Evolutionary conservation across 352 stramenopile genomes (phyloP), one percentile per base, ranked within the genome.

Genomic region (Phytophthora pluvialis): DNA sequence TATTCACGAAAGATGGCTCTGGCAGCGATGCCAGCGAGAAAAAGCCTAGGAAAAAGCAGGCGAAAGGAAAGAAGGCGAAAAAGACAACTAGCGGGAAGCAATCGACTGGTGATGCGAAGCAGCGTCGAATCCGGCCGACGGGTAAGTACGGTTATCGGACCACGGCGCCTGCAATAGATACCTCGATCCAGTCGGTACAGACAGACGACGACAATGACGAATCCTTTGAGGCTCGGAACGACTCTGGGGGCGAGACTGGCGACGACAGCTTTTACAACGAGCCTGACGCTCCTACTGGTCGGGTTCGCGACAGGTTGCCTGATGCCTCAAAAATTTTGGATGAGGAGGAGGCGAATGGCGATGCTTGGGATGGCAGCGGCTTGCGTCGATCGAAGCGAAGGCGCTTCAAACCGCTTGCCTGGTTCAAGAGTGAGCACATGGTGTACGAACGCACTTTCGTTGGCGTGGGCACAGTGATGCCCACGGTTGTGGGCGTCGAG

Each of bases 361-460:
- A 80, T 36, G 60, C 64, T 29, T 70, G 73, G 57, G 73, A 85
- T 42, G 67, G 67, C 11, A 74, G 47, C 18, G 81, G 80, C 1
- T 70, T 93, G 32, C 86, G 88, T 51, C 82, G 88, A 6, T 94
- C 85, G 5, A 93, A 91, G 63, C 78, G 88, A 29, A 77, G 75
- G 52, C 82, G 88, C 7, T 94, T 87, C 58, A 92, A 93, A 80
- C 88, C 88, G 18, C 72, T 96, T n/a, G 88, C 74, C 12, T 96
- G 88, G 88, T 96, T 94, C 74, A 94, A 94, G 58, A 87, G 86
- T 43, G 88, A 96, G 63, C 82, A 93, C 53, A 93, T 88, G 60
- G 81, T 96, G 47, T 96, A 91, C 51, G 86, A 94, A 54, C 84
- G 88, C 12, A 89, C 81, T 4, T 85, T 91, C 40, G 86, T 86